These are phyloP conservation scores for Basidiobolus meristosporus DNA, from an alignment of 371 early-diverging fungal genomes.

Conservation along the genomic window DNA sequence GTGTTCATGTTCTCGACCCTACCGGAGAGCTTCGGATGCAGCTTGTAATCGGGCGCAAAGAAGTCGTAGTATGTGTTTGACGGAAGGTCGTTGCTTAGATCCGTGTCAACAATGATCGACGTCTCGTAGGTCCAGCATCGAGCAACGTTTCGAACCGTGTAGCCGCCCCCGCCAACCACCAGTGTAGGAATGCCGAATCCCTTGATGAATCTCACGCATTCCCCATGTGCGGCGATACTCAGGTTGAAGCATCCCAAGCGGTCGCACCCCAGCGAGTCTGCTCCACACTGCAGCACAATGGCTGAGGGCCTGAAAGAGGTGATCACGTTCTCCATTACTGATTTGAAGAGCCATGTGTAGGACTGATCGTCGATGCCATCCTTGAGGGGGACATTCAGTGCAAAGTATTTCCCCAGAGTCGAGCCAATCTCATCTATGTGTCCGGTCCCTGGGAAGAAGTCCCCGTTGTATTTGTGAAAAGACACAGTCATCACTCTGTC, in stretches of 20 bases:
- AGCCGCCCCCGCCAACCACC: slow-evolving; percentile 90
- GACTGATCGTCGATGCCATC: slow-evolving; percentile 80
- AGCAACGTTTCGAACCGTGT: slow-evolving; percentile 84
- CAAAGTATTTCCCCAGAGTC: slow-evolving; percentile 55
- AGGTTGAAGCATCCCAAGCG: slow-evolving; percentile 83
- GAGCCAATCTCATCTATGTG: slow-evolving; percentile 58
- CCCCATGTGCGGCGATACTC: slow-evolving; percentile 78
- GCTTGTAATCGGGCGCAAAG: slow-evolving; percentile 69
- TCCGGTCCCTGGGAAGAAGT: slow-evolving; percentile 90
- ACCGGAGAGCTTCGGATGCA: slow-evolving; percentile 61
- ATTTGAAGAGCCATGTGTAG: slow-evolving; percentile 69
- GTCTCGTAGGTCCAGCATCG: slow-evolving; percentile 94
- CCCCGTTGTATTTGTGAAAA: slow-evolving; percentile 87
- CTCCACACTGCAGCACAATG: slow-evolving; percentile 88
- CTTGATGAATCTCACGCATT: slow-evolving; percentile 73
- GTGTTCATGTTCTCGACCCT: slow-evolving; percentile 83
- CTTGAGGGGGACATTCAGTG: slow-evolving; percentile 80
- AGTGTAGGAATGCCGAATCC: slow-evolving; percentile 63
- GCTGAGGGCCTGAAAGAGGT: slow-evolving; percentile 64
- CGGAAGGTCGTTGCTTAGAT: slow-evolving; percentile 55
- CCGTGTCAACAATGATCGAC: slow-evolving; percentile 53
- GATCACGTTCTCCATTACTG: slow-evolving; percentile 59
- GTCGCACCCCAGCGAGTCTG: slow-evolving; percentile 86
- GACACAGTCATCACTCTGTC: slow-evolving; percentile 87
- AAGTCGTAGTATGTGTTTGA: slow-evolving; percentile 31